phyloP scores from a whole-genome alignment of 2,329 filamentous ascomycete genomes.

The Botrytis sinoallii region DNA sequence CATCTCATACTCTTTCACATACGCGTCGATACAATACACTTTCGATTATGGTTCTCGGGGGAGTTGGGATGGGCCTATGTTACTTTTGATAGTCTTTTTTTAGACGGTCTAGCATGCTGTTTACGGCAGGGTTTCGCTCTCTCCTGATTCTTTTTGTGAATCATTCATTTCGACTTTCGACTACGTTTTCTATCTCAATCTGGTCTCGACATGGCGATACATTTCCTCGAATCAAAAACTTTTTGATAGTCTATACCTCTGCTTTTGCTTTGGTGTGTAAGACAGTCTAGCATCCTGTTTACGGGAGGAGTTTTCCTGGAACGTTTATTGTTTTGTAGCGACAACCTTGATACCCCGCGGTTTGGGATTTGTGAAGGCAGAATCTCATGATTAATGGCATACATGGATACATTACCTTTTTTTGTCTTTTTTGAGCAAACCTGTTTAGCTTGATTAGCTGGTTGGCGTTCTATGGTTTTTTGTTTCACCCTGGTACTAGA shows the following conservation, averaged over 20 bases:
- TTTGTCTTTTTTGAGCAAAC: not conserved
- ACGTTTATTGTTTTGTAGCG: slow-evolving; percentile 20
- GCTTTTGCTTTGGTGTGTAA: slow-evolving; percentile 16
- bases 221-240: slow-evolving; percentile 28
- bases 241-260: slow-evolving; percentile 38
- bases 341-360: slow-evolving; percentile 5
- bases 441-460: slow-evolving; percentile 5
- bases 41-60: slow-evolving; percentile 29
- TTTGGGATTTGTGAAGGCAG: slow-evolving; percentile 1
- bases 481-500: slow-evolving; percentile 12
- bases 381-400: slow-evolving; percentile 9
- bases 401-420: not conserved
- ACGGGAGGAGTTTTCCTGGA: slow-evolving; percentile 36
- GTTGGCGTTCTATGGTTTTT: slow-evolving; percentile 10
- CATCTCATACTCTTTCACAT: slow-evolving; percentile 56
- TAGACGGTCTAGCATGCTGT: slow-evolving; percentile 40
- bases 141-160: slow-evolving; percentile 22
- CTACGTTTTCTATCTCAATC: slow-evolving; percentile 23
- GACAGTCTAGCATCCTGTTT: slow-evolving; percentile 41
- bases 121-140: slow-evolving; percentile 39
- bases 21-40: slow-evolving; percentile 21
- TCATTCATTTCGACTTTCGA: slow-evolving; percentile 25
- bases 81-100: slow-evolving; percentile 39
- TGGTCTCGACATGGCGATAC: slow-evolving; percentile 25
- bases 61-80: slow-evolving; percentile 30